Conservation (phyloP, 768 basidiomycete genomes). For the Lactarius pseudohatsudake region DNA sequence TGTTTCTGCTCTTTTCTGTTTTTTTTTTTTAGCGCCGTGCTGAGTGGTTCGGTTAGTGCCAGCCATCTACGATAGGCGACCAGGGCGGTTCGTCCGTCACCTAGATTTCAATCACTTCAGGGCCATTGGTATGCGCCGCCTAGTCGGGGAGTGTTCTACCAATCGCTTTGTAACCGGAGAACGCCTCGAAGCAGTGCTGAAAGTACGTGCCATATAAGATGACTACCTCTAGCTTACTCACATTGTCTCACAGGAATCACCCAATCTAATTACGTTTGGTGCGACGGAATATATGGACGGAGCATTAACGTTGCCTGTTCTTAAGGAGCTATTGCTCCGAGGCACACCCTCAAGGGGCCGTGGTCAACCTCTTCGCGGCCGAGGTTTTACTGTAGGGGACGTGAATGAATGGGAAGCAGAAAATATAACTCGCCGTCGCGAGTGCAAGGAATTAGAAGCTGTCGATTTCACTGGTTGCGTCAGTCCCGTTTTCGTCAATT, state of each 20-base stretch:
- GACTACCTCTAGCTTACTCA: conserved; percentile 7
- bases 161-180: conserved; percentile 93
- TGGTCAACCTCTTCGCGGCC: conserved; percentile 66
- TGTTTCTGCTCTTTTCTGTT: conserved; percentile 23
- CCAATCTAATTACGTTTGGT: conserved; percentile 84
- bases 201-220: conserved; percentile 46
- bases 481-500: conserved; percentile 84
- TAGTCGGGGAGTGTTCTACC: conserved; percentile 83
- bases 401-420: conserved; percentile 67
- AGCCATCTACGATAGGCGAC: conserved; percentile 63
- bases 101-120: conserved; percentile 97
- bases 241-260: conserved; percentile 68
- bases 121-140: conserved; percentile 93
- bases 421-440: conserved; percentile 62
- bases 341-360: conserved; percentile 70
- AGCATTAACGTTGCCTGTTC: conserved; percentile 77
- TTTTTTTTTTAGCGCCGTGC: conserved; percentile 13
- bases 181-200: conserved; percentile 73
- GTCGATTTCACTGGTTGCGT: conserved; percentile 95
- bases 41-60: conserved; percentile 50
- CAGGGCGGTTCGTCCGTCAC: conserved; percentile 80
- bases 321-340: conserved; percentile 88
- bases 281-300: conserved; percentile 99
- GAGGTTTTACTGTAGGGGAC: conserved; percentile 48
- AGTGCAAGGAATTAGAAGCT: conserved; percentile 69